Evolutionary conservation across 1,139 yeast genomes (phyloP).

Genomic region (Geotrichum aggregatum): DNA sequence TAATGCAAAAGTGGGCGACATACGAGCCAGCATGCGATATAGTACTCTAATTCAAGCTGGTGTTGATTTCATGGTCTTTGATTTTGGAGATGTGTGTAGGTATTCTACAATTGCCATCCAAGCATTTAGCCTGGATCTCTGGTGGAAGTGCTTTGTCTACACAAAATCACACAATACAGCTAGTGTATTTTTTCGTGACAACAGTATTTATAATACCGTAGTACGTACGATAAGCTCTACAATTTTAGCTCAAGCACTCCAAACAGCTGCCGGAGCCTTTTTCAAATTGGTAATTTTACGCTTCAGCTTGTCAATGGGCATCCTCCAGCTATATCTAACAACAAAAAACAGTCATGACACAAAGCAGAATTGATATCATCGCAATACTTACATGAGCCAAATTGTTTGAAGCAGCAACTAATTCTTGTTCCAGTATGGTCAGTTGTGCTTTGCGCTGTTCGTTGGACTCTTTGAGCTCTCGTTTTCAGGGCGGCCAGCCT

Average conservation of each 20-base stretch:
- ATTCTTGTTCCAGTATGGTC: conserved; percentile 36
- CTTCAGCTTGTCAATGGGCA: background rate
- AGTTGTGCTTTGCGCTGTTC: conserved; percentile 35
- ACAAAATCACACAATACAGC: background rate
- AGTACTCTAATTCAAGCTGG: too few relatives aligned
- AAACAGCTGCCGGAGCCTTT: background rate
- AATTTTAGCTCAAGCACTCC: background rate
- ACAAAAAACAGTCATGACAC: background rate
- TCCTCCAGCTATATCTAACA: background rate
- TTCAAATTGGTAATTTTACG: background rate
- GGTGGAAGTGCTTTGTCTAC: too few relatives aligned
- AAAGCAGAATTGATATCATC: too few relatives aligned
- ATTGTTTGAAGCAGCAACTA: too few relatives aligned
- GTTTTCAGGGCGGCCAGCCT: conserved; percentile 48
- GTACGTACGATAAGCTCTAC: background rate
- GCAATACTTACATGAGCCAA: conserved; percentile 20
- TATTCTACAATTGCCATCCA: background rate
- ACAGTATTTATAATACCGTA: background rate
- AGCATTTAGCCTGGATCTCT: background rate
- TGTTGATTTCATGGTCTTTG: too few relatives aligned
- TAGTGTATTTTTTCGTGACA: background rate
- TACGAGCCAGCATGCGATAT: too few relatives aligned
- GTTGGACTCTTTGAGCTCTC: conserved; percentile 38
- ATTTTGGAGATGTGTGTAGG: background rate
- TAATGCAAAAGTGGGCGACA: too few relatives aligned